Conservation (phyloP, 73 alveolate species). For the Tetrahymena thermophila region DNA sequence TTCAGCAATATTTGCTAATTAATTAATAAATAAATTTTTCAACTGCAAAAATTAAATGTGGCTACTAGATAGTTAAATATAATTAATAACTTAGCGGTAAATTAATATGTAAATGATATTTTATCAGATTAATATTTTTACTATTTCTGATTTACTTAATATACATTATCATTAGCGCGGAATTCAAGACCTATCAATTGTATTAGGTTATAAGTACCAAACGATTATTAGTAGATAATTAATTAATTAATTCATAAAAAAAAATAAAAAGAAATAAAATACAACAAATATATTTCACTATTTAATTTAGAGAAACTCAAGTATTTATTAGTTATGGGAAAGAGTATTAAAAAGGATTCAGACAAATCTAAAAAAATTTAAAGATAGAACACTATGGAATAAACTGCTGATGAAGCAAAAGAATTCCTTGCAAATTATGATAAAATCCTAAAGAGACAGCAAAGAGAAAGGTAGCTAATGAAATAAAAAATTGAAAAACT, state of each 20-base stretch:
- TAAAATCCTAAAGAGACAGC: neutral
- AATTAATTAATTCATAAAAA: neutral
- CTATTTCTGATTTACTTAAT: no score
- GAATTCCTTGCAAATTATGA: neutral
- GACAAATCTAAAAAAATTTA: neutral
- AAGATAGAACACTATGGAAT: neutral
- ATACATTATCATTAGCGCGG: no score
- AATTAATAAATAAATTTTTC: no score
- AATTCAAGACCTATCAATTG: no score
- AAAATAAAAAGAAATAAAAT: neutral
- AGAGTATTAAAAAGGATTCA: neutral
- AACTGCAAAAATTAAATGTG: no score
- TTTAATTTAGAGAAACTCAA: neutral
- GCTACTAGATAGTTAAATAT: no score
- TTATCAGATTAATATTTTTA: no score
- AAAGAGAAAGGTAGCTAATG: neutral
- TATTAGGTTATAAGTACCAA: no score
- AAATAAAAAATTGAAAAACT: neutral
- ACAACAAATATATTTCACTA: neutral
- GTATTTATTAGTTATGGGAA: neutral
- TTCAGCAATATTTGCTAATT: no score
- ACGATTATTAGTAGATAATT: no score
- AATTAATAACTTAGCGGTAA: no score
- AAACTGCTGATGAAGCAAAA: neutral
- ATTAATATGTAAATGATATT: no score